Evolutionary conservation across 2,329 filamentous ascomycete genomes (phyloP).

Genomic region (Ophiostoma piceae): DNA sequence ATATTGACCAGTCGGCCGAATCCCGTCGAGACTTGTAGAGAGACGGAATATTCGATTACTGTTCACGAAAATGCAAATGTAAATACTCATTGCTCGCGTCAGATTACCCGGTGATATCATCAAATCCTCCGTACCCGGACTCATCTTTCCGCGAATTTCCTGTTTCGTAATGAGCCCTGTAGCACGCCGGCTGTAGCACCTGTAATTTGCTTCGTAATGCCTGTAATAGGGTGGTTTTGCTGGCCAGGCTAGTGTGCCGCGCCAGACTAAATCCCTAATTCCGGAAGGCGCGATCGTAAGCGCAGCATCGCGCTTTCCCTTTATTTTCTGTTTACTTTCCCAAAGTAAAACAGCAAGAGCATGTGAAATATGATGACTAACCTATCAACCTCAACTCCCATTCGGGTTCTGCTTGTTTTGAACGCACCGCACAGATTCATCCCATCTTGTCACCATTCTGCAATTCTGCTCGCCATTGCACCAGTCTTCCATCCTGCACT

Average conservation of each 20-base stretch:
- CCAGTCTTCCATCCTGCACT: background rate
- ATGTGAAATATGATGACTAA: background rate
- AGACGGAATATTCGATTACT: background rate
- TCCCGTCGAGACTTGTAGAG: no score
- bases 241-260: background rate
- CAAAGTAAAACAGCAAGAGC: background rate
- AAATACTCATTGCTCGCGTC: background rate
- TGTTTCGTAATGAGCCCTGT: background rate
- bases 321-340: background rate
- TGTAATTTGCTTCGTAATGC: background rate
- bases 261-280: background rate
- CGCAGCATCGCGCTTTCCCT: background rate
- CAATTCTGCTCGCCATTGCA: background rate
- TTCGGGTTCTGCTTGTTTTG: background rate
- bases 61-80: background rate
- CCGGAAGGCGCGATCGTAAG: background rate
- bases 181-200: background rate
- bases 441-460: background rate
- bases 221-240: background rate
- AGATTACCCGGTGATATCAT: background rate
- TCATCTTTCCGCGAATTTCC: background rate
- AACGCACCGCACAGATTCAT: background rate
- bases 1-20: background rate
- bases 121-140: background rate
- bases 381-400: background rate